A percentile compares a stretch with the other conserved stretches of the same genome.
Evolutionary conservation across 2,329 filamentous ascomycete species (phyloP).

Genomic region (Nannizziopsis arthrosporioides): DNA sequence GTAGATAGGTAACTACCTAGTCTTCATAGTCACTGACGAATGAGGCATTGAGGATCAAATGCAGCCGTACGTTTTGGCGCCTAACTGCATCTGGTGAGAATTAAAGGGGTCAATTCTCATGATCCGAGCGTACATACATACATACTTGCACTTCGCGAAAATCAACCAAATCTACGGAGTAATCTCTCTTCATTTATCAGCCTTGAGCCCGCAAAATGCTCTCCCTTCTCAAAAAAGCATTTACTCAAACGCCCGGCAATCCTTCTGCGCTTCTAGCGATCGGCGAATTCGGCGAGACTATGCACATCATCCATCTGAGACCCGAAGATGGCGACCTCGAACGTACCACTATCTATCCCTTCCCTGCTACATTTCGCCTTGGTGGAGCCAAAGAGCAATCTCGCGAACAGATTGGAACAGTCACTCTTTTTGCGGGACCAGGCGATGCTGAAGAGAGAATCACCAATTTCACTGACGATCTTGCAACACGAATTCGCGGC

Average conservation of each 20-base stretch:
- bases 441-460: not conserved
- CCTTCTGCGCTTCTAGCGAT: slow-evolving; percentile 10
- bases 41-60: too few species aligned
- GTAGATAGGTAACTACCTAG: too few species aligned
- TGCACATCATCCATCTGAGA: slow-evolving; percentile 7
- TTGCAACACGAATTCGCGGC: slow-evolving; percentile 6
- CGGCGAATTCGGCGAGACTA: not conserved
- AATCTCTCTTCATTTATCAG: too few species aligned
- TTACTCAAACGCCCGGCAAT: not conserved
- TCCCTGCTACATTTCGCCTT: slow-evolving; percentile 1
- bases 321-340: slow-evolving; percentile 10
- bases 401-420: slow-evolving; percentile 9
- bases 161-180: too few species aligned
- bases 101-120: too few species aligned
- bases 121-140: too few species aligned
- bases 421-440: slow-evolving; percentile 6
- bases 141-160: too few species aligned
- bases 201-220: slow-evolving; percentile 2
- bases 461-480: slow-evolving; percentile 3
- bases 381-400: slow-evolving; percentile 6
- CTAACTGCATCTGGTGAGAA: too few species aligned
- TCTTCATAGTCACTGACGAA: too few species aligned
- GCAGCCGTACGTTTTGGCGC: too few species aligned
- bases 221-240: slow-evolving; percentile 2
- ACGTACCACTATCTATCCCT: not conserved